Conservation (phyloP, 768 basidiomycete genomes). For the Psilocybe cyanescens region DNA sequence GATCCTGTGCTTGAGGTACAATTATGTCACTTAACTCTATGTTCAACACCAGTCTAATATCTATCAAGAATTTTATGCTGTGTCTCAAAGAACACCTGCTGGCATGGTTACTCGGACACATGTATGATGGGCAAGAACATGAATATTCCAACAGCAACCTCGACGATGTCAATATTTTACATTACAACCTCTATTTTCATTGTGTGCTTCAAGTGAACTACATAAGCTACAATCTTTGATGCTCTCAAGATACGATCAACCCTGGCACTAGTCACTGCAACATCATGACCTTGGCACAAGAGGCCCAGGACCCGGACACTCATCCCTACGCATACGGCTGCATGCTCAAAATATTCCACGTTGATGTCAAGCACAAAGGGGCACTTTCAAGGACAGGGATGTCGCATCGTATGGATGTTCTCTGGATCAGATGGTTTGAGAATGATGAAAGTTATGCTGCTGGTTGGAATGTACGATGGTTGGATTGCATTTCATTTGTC, state of each 20-base stretch:
- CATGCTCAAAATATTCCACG: slow-evolving; percentile 34
- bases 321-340: slow-evolving; percentile 35
- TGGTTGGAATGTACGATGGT: slow-evolving; percentile 31
- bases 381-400: not conserved
- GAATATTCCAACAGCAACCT: slow-evolving; percentile 23
- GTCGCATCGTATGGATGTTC: slow-evolving; percentile 13
- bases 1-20: slow-evolving; percentile 31
- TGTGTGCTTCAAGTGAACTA: slow-evolving; percentile 37
- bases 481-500: slow-evolving; percentile 44
- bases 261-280: slow-evolving; percentile 30
- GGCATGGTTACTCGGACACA: slow-evolving; percentile 23
- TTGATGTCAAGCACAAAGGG: slow-evolving; percentile 20
- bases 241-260: slow-evolving; percentile 43
- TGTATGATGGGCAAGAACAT: slow-evolving; percentile 19
- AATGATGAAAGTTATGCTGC: slow-evolving; percentile 20
- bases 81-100: slow-evolving; percentile 33
- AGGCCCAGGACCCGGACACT: slow-evolving; percentile 8
- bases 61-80: slow-evolving; percentile 29
- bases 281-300: slow-evolving; percentile 31
- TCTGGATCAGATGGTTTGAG: slow-evolving; percentile 20
- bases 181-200: slow-evolving; percentile 30
- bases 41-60: not conserved
- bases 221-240: slow-evolving; percentile 44
- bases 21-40: slow-evolving; percentile 2
- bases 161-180: slow-evolving; percentile 8